Conservation (phyloP, 768 basidiomycete species). For the Coprinellus aureogranulatus region DNA sequence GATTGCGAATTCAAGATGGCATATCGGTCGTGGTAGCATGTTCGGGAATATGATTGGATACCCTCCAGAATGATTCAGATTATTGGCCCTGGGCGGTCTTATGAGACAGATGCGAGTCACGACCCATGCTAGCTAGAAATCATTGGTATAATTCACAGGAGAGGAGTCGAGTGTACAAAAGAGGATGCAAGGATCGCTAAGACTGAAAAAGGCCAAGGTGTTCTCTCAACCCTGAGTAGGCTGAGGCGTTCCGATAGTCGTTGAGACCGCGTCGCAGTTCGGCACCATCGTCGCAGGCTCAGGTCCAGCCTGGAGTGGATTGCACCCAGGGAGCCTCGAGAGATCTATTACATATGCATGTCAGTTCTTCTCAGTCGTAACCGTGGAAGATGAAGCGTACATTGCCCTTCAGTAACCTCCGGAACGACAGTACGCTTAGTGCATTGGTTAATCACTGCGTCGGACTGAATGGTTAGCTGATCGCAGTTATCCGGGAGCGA, state of each 20-base stretch:
- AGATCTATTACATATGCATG: not conserved
- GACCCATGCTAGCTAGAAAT: too few relatives aligned
- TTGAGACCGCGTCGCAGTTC: not conserved
- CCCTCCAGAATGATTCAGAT: too few relatives aligned
- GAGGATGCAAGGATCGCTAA: too few relatives aligned
- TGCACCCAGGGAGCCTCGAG: constrained; percentile 3
- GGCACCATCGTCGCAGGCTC: constrained; percentile 3
- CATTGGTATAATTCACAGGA: too few relatives aligned
- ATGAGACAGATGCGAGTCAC: too few relatives aligned
- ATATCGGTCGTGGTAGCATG: too few relatives aligned
- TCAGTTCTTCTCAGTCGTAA: not conserved
- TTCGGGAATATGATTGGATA: too few relatives aligned
- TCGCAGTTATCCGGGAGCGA: constrained; percentile 2
- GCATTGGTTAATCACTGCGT: constrained; percentile 9
- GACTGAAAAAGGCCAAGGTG: too few relatives aligned
- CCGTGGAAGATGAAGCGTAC: not conserved
- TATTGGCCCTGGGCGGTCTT: too few relatives aligned
- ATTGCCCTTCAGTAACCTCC: constrained; percentile 2
- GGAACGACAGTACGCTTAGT: not conserved
- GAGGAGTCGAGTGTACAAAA: too few relatives aligned
- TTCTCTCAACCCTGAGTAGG: not conserved
- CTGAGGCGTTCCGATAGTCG: not conserved
- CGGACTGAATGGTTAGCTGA: constrained; percentile 2
- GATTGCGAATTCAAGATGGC: too few relatives aligned
- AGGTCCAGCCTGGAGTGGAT: constrained; percentile 4